Evolutionary conservation across 208 protist genomes (phyloP).

Genomic region (Herpetomonas tarakana): DNA sequence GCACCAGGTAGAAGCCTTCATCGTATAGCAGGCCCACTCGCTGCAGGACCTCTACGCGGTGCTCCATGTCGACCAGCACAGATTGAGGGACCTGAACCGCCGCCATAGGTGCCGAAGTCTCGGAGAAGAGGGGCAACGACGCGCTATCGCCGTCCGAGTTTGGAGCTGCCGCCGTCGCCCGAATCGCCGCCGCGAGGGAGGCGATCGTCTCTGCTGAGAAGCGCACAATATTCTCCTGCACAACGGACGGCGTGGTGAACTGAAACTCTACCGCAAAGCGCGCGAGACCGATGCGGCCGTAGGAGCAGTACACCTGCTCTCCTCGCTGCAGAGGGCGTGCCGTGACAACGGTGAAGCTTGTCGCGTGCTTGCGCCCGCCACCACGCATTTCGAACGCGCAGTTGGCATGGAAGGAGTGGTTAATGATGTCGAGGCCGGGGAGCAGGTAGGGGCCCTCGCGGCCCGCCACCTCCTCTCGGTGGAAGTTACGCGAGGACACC

Average conservation of each 20-base stretch:
- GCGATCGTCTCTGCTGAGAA: constrained; percentile 27
- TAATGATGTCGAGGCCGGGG: constrained; percentile 81
- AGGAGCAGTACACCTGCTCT: constrained; percentile 79
- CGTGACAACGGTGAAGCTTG: constrained; percentile 66
- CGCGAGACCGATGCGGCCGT: constrained; percentile 72
- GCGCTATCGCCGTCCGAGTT: background rate
- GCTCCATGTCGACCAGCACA: constrained; percentile 7
- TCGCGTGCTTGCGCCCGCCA: constrained; percentile 70
- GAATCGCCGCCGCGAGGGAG: background rate
- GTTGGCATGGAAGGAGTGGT: constrained; percentile 69
- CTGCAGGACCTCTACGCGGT: constrained; percentile 67
- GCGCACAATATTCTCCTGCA: constrained; percentile 59
- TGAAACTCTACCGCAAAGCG: constrained; percentile 84
- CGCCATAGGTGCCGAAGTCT: background rate
- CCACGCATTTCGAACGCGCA: constrained; percentile 68
- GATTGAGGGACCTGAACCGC: constrained; percentile 8
- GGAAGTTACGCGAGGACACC: constrained; percentile 83
- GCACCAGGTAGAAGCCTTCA: constrained; percentile 75
- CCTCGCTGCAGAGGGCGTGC: constrained; percentile 44
- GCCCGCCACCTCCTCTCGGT: constrained; percentile 70
- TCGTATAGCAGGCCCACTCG: constrained; percentile 76
- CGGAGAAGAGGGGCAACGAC: background rate
- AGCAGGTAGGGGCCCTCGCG: constrained; percentile 83
- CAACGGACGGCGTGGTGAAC: constrained; percentile 56
- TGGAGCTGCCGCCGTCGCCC: background rate